Evolutionary conservation across 345 rosid genomes (phyloP).

Genomic region (Sonneratia alba): DNA sequence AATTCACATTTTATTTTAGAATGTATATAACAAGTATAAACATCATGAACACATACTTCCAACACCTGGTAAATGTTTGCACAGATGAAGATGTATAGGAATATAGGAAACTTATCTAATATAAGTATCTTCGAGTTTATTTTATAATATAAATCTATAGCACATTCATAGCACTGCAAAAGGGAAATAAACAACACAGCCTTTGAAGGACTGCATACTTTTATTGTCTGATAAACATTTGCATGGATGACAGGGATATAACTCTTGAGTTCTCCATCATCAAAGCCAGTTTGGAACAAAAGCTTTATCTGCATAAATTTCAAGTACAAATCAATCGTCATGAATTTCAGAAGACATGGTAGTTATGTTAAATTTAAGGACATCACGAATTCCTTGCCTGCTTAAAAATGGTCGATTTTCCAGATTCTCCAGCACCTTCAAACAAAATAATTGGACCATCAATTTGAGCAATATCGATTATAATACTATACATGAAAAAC

Average conservation of each 20-base stretch:
- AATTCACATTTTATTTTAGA: not conserved
- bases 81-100: not conserved
- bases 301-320: constrained; percentile 71
- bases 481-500: not conserved
- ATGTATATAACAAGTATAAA: not conserved
- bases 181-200: constrained; percentile 73
- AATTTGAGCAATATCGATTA: not conserved
- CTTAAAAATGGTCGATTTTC: constrained; percentile 98
- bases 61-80: not conserved
- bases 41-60: not conserved
- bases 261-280: constrained; percentile 77
- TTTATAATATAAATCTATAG: not conserved
- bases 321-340: not conserved
- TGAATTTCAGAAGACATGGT: not conserved
- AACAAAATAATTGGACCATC: constrained; percentile 4
- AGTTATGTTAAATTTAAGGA: not conserved
- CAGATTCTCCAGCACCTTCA: constrained; percentile 96
- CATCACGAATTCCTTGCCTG: constrained; percentile 44
- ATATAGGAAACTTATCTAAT: not conserved
- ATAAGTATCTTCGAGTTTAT: not conserved
- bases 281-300: constrained; percentile 96
- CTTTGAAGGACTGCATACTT: constrained; percentile 76
- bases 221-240: constrained; percentile 95
- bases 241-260: constrained; percentile 91
- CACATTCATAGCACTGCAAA: constrained; percentile 18